These are phyloP conservation scores for Diaporthe aspalathi DNA, from an alignment of 2,329 filamentous ascomycete genomes.

Conservation along the genomic window DNA sequence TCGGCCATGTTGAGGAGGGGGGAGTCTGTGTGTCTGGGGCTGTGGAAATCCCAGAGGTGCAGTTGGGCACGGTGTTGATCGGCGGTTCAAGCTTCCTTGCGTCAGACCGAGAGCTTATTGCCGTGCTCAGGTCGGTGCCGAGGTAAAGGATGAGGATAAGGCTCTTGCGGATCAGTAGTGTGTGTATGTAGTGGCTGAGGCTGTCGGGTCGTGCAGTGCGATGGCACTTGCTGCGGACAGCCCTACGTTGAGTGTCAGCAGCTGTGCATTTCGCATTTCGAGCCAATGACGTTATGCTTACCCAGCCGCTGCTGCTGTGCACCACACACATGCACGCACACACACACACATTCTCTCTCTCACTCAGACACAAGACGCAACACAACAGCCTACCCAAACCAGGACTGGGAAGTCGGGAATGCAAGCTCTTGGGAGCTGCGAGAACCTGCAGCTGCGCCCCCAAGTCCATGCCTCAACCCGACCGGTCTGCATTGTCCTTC, in stretches of 20 bases:
- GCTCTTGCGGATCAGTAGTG: background rate
- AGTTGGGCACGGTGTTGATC: background rate
- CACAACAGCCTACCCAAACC: too few species aligned
- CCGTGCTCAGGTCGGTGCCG: background rate
- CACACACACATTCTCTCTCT: too few species aligned
- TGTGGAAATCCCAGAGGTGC: background rate
- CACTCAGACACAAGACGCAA: too few species aligned
- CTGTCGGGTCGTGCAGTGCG: background rate
- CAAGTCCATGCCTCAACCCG: slow-evolving; percentile 4
- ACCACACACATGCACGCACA: background rate
- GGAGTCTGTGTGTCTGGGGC: background rate
- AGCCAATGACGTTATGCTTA: slow-evolving; percentile 16
- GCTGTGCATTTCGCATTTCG: background rate
- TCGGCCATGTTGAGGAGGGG: slow-evolving; percentile 15
- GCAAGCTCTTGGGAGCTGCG: background rate
- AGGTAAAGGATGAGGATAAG: background rate
- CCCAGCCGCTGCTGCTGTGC: background rate
- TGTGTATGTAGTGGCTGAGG: background rate
- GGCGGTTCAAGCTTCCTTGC: background rate
- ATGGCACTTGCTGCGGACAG: background rate
- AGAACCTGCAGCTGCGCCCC: slow-evolving; percentile 15
- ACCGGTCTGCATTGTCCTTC: background rate
- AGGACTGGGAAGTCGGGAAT: background rate
- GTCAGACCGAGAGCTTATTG: background rate
- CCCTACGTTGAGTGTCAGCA: slow-evolving; percentile 7